Evolutionary conservation across 345 rosid species (phyloP), one percentile per base, ranked within the genome.

Genomic region (Gossypioides kirkii): DNA sequence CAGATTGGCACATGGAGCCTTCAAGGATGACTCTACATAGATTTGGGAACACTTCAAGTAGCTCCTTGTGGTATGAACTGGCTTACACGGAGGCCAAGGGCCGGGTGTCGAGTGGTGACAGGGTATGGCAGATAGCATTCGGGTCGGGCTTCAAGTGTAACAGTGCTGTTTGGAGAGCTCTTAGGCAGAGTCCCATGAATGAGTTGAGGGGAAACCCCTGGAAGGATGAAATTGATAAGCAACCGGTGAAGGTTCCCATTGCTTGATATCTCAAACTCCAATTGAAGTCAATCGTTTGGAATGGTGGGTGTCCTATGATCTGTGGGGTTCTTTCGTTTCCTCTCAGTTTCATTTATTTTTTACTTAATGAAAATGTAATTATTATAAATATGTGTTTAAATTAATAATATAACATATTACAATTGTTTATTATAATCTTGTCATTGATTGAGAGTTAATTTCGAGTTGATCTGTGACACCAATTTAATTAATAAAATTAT

Each of bases 121-220:
- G 98, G 77, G 86, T 93, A 23, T 93, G 98, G 98, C 97, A 91
- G 86, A 89, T 93, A 70, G 98, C 97, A 0, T 93, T 93, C 78
- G 98, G 98, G 60, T 89, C 97, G 60, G 97, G 98, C 69, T 93
- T 93, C 76, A 93, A 93, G 79, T 93, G 97, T 78, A 91, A 93
- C 46, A 89, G 97, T 71, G 92, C 96, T 17, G 96, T 93, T 41
- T 93, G 97, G 98, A 88, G 76, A 76, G 91, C 97, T 9, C 86
- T 93, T 46, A 79, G 86, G 78, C 49, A 77, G 38, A 74, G 82
- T 61, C 76, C 87, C 10, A 72, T 46, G 16, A 74, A 67, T 1
- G 84, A 84, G 80, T 65, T 76, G 4, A 61, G 67, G 68, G 90
- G 91, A 10, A 87, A 88, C 76, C 92, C 97, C 3, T 93, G 98